Evolutionary conservation across 495 filamentous ascomycete species (phyloP).

Genomic region (Bacidia rubella): DNA sequence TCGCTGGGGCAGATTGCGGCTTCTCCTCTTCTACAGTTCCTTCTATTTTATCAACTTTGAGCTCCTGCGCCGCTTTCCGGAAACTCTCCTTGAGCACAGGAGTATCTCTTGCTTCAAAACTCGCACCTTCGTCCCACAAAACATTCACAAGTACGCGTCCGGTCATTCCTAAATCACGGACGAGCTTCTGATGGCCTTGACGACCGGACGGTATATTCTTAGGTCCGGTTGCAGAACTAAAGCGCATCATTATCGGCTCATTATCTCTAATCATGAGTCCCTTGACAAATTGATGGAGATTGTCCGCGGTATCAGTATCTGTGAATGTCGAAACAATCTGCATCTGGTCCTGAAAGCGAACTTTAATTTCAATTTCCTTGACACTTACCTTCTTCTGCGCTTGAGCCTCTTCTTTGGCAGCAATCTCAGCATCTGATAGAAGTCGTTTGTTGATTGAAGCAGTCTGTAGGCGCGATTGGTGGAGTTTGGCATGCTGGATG

Average conservation of each 20-base stretch:
- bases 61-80: conserved; percentile 48
- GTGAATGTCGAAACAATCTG: conserved; percentile 51
- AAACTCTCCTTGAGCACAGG: conserved; percentile 52
- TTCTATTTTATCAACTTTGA: conserved; percentile 42
- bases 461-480: conserved; percentile 57
- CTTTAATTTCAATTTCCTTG: conserved; percentile 56
- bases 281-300: conserved; percentile 55
- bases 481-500: conserved; percentile 69
- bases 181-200: conserved; percentile 41
- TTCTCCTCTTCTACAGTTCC: conserved; percentile 27
- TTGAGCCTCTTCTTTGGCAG: conserved; percentile 35
- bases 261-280: conserved; percentile 30
- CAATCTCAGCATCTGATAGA: conserved; percentile 31
- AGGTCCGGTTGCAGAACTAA: conserved; percentile 21
- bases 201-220: conserved; percentile 28
- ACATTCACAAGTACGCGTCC: conserved; percentile 65
- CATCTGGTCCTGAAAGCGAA: conserved; percentile 78
- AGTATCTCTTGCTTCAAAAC: conserved; percentile 25
- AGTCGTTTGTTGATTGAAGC: conserved; percentile 50
- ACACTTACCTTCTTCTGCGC: conserved; percentile 49
- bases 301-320: conserved; percentile 45
- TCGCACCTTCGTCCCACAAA: conserved; percentile 52
- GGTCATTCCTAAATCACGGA: conserved; percentile 55
- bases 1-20: conserved; percentile 23
- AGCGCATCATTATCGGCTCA: conserved; percentile 38